Base-by-base conservation (phyloP, 2,329 filamentous ascomycete genomes). In the Ambrosiella cleistominuta region DNA sequence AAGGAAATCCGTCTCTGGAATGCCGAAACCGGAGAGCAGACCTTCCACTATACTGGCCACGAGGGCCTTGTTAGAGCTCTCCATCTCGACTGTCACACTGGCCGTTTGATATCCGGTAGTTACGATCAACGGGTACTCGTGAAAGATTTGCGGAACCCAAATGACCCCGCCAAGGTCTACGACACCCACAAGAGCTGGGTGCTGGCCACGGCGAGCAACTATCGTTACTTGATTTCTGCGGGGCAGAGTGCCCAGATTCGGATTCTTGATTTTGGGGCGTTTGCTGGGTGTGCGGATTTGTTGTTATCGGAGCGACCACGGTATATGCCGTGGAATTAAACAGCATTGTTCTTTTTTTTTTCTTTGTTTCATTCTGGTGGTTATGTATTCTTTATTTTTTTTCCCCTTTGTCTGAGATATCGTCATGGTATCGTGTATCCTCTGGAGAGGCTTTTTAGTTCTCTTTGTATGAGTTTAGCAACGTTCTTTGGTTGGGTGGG, bases 101-200 rank as follows among this genome's bases (percentile, higher is more conserved):
- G 86, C 15, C 82, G 93, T 54, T 82, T 98, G 37, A 79, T 98
- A 61, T 95, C 87, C 63, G 93, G 88, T 15, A 93, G 86, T 67
- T 98, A 98, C 69, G 93, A 98, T 68, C 87, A 88, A 65, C 90
- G 91, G 65, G 90, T 98, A 68, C 95, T 94, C 68, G 88, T 97
- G 1, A 96, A 89, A 70, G 86, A 96, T 68, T 85, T 93, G 71
- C 81, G 83, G 63, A 85, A 83, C 2, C 91, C 90, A 39, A 74
- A 82, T 52, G 77, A 88, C 64, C 78, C 91, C 61, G 80, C 94
- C 62, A 83, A 89, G 64, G 91, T 96, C 65, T 86, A 89, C n/a
- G 83, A 86, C 64, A 97, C 90, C 89, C 95, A 95, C 60, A 85
- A 85, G 9, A 95, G 88, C 70, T 98, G 93, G 93, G 94, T 98